Conservation (phyloP, 2,329 filamentous ascomycete genomes). For the Aspergillus jensenii region DNA sequence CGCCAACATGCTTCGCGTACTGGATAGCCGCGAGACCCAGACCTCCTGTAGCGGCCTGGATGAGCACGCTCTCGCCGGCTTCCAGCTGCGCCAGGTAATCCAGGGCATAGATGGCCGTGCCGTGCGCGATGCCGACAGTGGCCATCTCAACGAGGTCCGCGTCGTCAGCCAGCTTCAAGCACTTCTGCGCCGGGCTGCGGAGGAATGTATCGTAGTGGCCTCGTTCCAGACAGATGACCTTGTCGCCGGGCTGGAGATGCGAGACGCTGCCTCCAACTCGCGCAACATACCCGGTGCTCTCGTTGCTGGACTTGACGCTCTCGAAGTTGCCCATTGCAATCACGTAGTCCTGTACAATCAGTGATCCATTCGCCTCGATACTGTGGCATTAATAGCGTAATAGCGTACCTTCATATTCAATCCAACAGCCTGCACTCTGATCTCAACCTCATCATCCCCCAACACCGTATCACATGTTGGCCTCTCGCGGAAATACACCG, state of each 20-base stretch:
- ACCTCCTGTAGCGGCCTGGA: constrained; percentile 16
- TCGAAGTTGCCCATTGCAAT: constrained; percentile 1
- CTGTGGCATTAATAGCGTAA: background rate
- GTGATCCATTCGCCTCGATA: no score
- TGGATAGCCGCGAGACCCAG: constrained; percentile 16
- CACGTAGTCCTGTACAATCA: background rate
- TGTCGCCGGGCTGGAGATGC: background rate
- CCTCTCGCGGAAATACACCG: background rate
- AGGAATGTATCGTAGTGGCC: background rate
- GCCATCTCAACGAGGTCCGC: background rate
- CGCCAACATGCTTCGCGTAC: constrained; percentile 13
- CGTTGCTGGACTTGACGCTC: constrained; percentile 1
- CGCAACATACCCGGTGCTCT: background rate
- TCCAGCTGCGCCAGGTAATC: constrained; percentile 17
- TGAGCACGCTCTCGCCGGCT: constrained; percentile 19
- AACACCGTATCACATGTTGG: background rate
- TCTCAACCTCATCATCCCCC: background rate
- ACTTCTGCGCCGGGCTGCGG: background rate
- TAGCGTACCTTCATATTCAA: background rate
- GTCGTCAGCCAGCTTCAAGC: background rate
- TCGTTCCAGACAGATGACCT: background rate
- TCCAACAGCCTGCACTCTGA: background rate
- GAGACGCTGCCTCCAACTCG: background rate
- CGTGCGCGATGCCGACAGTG: constrained; percentile 4
- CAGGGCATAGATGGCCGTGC: constrained; percentile 20